Percentiles rank a stretch among this genome's conserved stretches.
phyloP scores from a whole-genome alignment of 2,329 filamentous ascomycete species.

The Curvularia hawaiiensis region DNA sequence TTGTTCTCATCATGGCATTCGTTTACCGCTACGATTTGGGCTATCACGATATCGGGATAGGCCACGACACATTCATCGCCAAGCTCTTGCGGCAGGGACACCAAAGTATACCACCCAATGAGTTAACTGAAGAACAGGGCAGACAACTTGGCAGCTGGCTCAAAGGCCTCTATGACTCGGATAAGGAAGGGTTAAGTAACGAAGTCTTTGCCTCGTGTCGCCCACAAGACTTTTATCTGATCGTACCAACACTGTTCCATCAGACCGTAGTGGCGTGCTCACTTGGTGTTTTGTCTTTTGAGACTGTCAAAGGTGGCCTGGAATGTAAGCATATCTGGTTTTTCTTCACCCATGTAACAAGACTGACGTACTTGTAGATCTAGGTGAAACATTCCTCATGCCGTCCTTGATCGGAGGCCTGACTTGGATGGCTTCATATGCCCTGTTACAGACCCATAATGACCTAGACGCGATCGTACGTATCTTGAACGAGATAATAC shows the following conservation, averaged over 20 bases:
- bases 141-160: conserved; percentile 76
- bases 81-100: conserved; percentile 67
- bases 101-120: conserved; percentile 61
- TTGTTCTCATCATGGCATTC: conserved; percentile 75
- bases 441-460: conserved; percentile 67
- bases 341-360: neutral
- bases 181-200: conserved; percentile 74
- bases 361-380: conserved; percentile 54
- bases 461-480: conserved; percentile 73
- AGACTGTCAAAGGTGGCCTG: conserved; percentile 73
- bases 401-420: conserved; percentile 77
- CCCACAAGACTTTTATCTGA: conserved; percentile 80
- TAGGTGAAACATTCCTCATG: conserved; percentile 80
- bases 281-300: conserved; percentile 68
- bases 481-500: conserved; percentile 74
- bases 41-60: conserved; percentile 67
- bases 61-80: conserved; percentile 69
- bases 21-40: conserved; percentile 75
- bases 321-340: conserved; percentile 63
- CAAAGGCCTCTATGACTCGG: conserved; percentile 70
- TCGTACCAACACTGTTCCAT: conserved; percentile 77
- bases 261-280: conserved; percentile 74
- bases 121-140: conserved; percentile 69
- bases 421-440: conserved; percentile 71
- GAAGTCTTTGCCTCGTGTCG: conserved; percentile 82